Base-by-base conservation (phyloP, 306 rosid genomes). In the Crotalaria pallida region DNA sequence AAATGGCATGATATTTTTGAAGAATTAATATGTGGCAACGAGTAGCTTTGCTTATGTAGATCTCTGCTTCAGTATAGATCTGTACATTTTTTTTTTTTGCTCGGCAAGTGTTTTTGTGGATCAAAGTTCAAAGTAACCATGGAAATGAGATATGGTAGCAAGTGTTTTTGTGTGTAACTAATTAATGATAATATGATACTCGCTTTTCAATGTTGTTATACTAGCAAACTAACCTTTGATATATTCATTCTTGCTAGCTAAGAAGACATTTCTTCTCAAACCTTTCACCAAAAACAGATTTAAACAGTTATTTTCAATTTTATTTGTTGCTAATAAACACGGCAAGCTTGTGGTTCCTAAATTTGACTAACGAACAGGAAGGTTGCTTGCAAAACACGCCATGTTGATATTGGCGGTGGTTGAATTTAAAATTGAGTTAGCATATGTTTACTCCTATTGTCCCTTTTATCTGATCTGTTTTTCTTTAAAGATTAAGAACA, bases 361-460 rank as follows among this genome's bases (percentile, higher is more conserved):
- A 64, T 9, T 56, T 77, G 57, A 55, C 47, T 34, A 17, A 27
- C 38, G 56, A 64, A 56, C 73, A 38, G 38, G 33, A 71, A 50
- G 23, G 23, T n/a, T 47, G 49, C 74, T 71, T 78, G 57, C 2
- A 71, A 56, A 22, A 52, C 27, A 63, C 36, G 45, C 43, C 36
- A 43, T 48, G 48, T 63, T 52, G 70, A 8, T 44, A 11, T 38
- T 36, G 71, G 24, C 53, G 36, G 49, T 59, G 41, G 34, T 49
- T 48, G 63, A 49, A 67, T 58, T 31, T 33, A 51, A 8, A 66
- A 18, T 3, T 53, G 10, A 12, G 64, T 21, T 17, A n/a, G 1
- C 57, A 7, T 29, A 38, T 10, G 10, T 38, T 38, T 38, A 9
- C n/a, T 38, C 10, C 10, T 2, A 9, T 10, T 10, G 44, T 10